phyloP scores from a whole-genome alignment of 441 rosid species.

The Kokia cookei region DNA sequence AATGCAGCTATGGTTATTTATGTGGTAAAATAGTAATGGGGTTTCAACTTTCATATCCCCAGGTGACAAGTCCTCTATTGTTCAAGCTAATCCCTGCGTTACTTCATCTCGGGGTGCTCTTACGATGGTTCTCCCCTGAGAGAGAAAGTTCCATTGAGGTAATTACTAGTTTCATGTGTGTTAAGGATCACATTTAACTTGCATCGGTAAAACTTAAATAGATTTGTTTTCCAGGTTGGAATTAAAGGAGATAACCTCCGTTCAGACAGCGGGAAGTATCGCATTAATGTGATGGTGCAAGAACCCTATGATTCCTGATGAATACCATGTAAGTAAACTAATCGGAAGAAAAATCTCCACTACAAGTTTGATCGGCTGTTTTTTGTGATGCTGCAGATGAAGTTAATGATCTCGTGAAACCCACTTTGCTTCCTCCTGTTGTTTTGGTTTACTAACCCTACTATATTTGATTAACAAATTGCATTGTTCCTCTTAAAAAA shows the following conservation, averaged over 20 bases:
- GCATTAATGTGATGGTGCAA: conserved; percentile 69
- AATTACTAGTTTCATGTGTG: conserved; percentile 14
- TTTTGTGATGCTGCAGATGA: background rate
- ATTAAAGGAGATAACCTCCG: conserved; percentile 82
- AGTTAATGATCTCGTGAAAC: background rate
- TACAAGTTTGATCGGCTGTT: background rate
- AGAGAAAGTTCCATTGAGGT: conserved; percentile 58
- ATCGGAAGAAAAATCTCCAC: background rate
- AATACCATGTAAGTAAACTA: background rate
- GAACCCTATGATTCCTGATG: conserved; percentile 90
- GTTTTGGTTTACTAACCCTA: background rate
- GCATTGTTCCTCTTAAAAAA: background rate
- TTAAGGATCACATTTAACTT: conserved; percentile 23
- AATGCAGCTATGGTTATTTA: background rate
- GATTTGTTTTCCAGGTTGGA: conserved; percentile 68
- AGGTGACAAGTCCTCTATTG: conserved; percentile 96
- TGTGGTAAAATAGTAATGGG: background rate
- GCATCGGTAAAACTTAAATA: background rate
- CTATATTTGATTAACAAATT: background rate
- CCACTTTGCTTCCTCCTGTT: background rate
- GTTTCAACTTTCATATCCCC: conserved; percentile 6
- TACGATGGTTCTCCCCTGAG: conserved; percentile 89
- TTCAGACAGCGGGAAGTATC: conserved; percentile 75
- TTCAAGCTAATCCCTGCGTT: conserved; percentile 94
- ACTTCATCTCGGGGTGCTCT: conserved; percentile 77